Conservation (phyloP, 768 basidiomycete genomes). For the Termitomyces sp. region DNA sequence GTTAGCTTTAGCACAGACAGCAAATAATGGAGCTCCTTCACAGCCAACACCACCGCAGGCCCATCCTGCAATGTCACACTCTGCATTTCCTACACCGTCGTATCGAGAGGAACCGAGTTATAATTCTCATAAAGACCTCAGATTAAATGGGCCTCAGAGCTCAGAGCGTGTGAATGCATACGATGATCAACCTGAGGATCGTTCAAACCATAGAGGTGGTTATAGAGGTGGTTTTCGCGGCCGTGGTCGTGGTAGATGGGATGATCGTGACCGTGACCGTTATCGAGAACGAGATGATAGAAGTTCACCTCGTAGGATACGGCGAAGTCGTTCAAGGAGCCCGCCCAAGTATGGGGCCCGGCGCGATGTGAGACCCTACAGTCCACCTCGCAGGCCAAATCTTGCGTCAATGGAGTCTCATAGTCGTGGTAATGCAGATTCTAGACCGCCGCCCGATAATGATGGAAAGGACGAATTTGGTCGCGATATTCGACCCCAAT, state of each 20-base stretch:
- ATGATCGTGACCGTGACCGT: constrained; percentile 58
- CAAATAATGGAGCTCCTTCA: constrained; percentile 33
- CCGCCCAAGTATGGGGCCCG: constrained; percentile 56
- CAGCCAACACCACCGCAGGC: constrained; percentile 30
- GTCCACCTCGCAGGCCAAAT: constrained; percentile 54
- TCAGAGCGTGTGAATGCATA: constrained; percentile 48
- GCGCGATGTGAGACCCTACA: constrained; percentile 54
- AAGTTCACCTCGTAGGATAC: constrained; percentile 41
- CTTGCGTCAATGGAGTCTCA: constrained; percentile 25
- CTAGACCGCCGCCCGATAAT: constrained; percentile 20
- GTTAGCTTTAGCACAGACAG: constrained; percentile 68
- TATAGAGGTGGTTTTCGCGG: constrained; percentile 55
- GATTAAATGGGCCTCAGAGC: constrained; percentile 48
- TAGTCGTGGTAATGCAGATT: constrained; percentile 24
- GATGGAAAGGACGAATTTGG: constrained; percentile 86
- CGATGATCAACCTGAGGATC: constrained; percentile 52
- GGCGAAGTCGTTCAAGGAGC: constrained; percentile 73
- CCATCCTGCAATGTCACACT: constrained; percentile 30
- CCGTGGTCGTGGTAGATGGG: constrained; percentile 55
- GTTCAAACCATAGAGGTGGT: constrained; percentile 49
- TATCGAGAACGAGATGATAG: constrained; percentile 46
- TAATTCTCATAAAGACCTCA: constrained; percentile 36
- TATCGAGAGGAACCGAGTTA: constrained; percentile 44
- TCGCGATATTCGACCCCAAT: constrained; percentile 67
- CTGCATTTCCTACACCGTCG: constrained; percentile 30